Evolutionary conservation across 2,329 filamentous ascomycete genomes (phyloP).

Genomic region (Ophioceras dolichostomum): DNA sequence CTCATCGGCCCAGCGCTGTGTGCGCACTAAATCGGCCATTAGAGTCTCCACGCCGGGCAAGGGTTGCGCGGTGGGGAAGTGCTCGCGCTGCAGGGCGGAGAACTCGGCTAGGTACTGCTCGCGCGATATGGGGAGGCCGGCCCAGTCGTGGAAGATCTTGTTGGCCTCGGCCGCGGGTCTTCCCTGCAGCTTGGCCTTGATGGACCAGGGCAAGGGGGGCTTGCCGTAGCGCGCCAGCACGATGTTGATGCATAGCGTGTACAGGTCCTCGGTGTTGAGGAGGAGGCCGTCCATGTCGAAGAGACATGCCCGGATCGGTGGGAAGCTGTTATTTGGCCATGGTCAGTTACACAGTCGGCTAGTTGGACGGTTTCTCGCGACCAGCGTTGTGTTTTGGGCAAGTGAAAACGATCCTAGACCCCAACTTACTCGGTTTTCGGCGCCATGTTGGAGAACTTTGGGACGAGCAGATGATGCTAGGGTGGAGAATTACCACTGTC

Average conservation of each 20-base stretch:
- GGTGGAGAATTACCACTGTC: no score
- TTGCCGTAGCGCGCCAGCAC: constrained; percentile 65
- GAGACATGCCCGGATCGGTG: constrained; percentile 76
- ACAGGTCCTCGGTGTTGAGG: constrained; percentile 84
- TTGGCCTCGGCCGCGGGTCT: constrained; percentile 41
- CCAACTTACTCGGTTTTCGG: constrained; percentile 17
- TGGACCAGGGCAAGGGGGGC: constrained; percentile 73
- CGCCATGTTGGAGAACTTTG: constrained; percentile 14
- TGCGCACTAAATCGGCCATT: constrained; percentile 44
- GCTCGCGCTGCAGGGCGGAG: constrained; percentile 49
- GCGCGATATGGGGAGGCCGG: constrained; percentile 63
- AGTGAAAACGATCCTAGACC: neutral
- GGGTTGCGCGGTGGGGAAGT: constrained; percentile 64
- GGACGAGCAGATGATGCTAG: no score
- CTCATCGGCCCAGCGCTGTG: constrained; percentile 34
- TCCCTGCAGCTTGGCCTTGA: constrained; percentile 76
- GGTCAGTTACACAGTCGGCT: no score
- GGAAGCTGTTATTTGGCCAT: constrained; percentile 49
- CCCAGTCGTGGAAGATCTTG: constrained; percentile 61
- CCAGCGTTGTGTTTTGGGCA: neutral
- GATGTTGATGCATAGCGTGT: constrained; percentile 72
- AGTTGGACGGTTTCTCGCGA: neutral
- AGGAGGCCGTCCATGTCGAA: constrained; percentile 99
- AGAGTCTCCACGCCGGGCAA: constrained; percentile 67
- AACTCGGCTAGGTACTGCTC: constrained; percentile 54